Conservation (phyloP, 805 yeast genomes). For the Ogataea nitratoaversa region DNA sequence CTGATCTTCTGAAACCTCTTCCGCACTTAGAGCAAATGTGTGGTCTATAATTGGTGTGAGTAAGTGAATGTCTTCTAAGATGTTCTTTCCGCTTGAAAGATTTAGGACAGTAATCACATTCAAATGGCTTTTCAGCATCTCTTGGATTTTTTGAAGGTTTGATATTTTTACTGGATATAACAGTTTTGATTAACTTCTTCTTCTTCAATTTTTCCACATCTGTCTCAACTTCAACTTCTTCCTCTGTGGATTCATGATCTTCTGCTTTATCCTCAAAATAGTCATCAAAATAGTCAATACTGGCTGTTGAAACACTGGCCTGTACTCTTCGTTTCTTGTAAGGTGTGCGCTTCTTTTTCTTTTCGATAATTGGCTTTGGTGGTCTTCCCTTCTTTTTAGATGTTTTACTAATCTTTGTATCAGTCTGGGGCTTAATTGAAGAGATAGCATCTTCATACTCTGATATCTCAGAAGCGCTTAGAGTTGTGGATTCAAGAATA, state of each 20-base stretch:
- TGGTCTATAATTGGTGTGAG: conserved; percentile 25
- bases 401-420: background rate
- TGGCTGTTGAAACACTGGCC: background rate
- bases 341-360: too few relatives aligned
- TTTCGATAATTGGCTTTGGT: background rate
- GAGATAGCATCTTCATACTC: background rate
- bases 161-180: conserved; percentile 21
- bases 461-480: background rate
- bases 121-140: conserved; percentile 17
- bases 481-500: background rate
- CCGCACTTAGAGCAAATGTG: conserved; percentile 25
- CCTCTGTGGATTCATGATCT: background rate
- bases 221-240: conserved; percentile 2
- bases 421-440: background rate
- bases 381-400: background rate
- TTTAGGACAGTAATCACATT: conserved; percentile 24
- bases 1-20: conserved; percentile 26
- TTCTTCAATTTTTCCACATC: conserved; percentile 6
- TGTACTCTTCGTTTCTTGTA: background rate
- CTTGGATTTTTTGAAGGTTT: conserved; percentile 17
- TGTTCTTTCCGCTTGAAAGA: conserved; percentile 27
- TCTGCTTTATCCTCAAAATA: background rate
- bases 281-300: background rate
- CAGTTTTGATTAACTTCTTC: conserved; percentile 15
- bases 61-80: conserved; percentile 23